Base-by-base conservation (phyloP, 2,329 filamentous ascomycete genomes). In the Fusarium sp. region DNA sequence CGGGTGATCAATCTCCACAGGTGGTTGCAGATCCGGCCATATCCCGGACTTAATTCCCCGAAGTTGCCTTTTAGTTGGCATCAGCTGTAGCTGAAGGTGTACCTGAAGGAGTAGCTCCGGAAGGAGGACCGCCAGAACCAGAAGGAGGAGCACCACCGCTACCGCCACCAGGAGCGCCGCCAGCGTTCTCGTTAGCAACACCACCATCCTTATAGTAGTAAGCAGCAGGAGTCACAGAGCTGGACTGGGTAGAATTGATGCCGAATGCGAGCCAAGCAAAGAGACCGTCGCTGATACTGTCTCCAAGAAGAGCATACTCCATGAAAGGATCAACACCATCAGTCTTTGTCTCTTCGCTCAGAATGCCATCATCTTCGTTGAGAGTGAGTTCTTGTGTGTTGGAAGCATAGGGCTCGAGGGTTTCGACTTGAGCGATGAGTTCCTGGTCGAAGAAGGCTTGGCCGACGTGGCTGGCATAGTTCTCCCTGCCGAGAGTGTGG, bases 401-500 rank as follows among this genome's bases (percentile, higher is more conserved):
- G 56, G 74, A 75, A 39, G 70, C 76, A 75, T 87, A 87, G 1
- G 88, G 87, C 3, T 77, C 72, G 1, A 79, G 78, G 20, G 77
- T 73, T 61, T 89, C 85, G 46, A 90, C 86, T 23, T 80, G 74
- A 7, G 77, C 64, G 63, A 88, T 83, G 33, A 91, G 83, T 55
- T 82, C 81, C 72, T 90, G 85, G 76, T 90, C 87, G 74, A 89
- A 88, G 80, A 89, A 91, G 56, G 89, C 77, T 76, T 91, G 88
- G n/a, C 89, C 88, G 29, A 91, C 84, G 76, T 91, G 87, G 11
- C 86, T 84, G 54, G 87, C 83, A 33, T 78, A 78, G 42, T 75
- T 76, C 1, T 78, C 74, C 29, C 74, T 76, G 21, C 76, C 75
- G 7, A 81, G 75, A 2, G 80, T 81, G 33, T 75, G 65, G 69